Percentiles rank a stretch among this genome's conserved stretches.
Evolutionary conservation across 2,329 filamentous ascomycete genomes (phyloP).

Genomic region (Trichoderma sp.): DNA sequence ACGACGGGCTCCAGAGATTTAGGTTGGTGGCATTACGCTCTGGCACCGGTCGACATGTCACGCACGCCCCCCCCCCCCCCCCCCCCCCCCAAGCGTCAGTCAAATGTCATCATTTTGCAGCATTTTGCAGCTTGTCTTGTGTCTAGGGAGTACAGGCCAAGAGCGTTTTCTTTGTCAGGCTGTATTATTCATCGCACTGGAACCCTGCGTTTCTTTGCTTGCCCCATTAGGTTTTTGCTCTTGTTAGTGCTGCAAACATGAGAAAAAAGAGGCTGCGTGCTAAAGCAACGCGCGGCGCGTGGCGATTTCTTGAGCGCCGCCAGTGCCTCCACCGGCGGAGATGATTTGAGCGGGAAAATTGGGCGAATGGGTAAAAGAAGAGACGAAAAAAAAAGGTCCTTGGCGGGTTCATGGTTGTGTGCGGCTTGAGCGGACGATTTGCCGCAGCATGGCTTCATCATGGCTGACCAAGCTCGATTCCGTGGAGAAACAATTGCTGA

Average conservation of each 20-base stretch:
- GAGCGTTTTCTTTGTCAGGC: background rate
- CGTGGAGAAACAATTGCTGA: background rate
- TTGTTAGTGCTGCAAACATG: background rate
- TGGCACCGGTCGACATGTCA: background rate
- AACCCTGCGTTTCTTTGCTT: background rate
- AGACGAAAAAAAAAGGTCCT: background rate
- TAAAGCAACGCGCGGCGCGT: slow-evolving; percentile 4
- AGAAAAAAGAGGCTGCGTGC: slow-evolving; percentile 3
- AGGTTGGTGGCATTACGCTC: slow-evolving; percentile 10
- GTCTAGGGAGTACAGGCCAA: no score
- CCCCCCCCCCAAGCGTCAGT: background rate
- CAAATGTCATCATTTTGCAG: background rate
- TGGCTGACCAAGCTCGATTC: background rate
- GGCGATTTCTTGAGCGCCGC: background rate
- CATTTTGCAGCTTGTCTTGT: background rate
- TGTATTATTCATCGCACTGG: background rate
- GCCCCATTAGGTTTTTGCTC: background rate
- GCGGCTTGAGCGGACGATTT: background rate
- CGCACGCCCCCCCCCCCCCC: background rate
- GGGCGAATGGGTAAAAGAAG: background rate
- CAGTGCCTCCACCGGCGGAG: background rate
- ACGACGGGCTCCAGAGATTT: slow-evolving; percentile 4
- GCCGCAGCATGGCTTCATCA: background rate
- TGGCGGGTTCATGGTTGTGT: background rate
- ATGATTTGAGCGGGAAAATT: background rate